Base-by-base conservation (phyloP, 78 protist genomes). In the Mastigamoeba balamuthi region DNA sequence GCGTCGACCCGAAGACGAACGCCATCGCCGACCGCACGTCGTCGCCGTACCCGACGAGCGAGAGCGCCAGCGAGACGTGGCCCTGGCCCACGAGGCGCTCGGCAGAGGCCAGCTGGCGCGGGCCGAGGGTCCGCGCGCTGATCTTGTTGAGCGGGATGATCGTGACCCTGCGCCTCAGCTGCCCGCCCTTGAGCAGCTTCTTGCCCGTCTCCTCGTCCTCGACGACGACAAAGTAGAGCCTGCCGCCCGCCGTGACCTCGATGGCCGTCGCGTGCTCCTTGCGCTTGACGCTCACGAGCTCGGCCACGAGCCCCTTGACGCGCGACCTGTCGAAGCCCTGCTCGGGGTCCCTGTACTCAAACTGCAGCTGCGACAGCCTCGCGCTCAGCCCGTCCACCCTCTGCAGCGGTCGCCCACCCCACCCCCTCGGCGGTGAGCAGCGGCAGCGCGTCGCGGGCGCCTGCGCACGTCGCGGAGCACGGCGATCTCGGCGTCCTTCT, bases 61-160 rank as follows among this genome's bases (percentile, higher is more conserved):
- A 58, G 30, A 91, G 78, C 0, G 95, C 95, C 0, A 66, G 78
- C 36, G n/a, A 4, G 29, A 69, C 93, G 3, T 66, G 53, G 17
- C 68, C 91, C 7, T 4, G 27, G 17, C 91, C 95, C 0, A 74
- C 93, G 0, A 73, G 33, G 4, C 28, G 43, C 5, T 30, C 37
- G 1, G 94, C 91, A 0, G 4, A 4, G 28, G 48, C 40, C 23
- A 90, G 64, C 40, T 39, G 58, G 25, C 29, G 38, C 33, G 42
- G 48, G 4, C 41, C 74, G 3, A 85, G 58, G 10, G 84, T 37
- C 39, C 76, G 40, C 17, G 74, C 69, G 28, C 43, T 69, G 44
- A 98, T 88, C 72, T 91, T 83, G 80, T 95, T 88, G 63, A 97
- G 89, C 39, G 99, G 99, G 9, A 98, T 81, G 84, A 97, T 77